These are phyloP conservation scores for Porodaedalea pini DNA, from an alignment of 1,284 basidiomycete species.

Conservation along the genomic window DNA sequence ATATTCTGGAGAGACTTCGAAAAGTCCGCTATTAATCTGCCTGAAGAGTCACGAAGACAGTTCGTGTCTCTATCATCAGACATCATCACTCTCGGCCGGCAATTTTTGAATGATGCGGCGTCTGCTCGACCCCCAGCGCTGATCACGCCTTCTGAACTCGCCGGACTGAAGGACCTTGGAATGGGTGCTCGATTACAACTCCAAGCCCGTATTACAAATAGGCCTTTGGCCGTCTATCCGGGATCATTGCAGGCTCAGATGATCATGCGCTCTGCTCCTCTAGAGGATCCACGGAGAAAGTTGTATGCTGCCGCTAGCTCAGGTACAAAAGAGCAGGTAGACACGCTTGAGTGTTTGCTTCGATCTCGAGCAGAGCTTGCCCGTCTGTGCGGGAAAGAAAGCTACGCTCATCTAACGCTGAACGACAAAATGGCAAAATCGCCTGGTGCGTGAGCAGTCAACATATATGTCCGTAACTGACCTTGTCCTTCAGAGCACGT, in stretches of 20 bases:
- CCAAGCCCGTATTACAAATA: slow-evolving; percentile 71
- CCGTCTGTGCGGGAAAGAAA: slow-evolving; percentile 74
- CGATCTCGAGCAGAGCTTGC: slow-evolving; percentile 76
- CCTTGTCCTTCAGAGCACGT: slow-evolving; percentile 66
- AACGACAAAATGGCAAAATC: slow-evolving; percentile 94
- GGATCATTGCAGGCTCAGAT: slow-evolving; percentile 88
- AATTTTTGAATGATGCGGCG: slow-evolving; percentile 72
- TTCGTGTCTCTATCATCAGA: slow-evolving; percentile 93
- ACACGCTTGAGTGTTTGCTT: slow-evolving; percentile 74
- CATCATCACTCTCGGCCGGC: slow-evolving; percentile 84
- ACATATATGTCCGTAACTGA: slow-evolving; percentile 11
- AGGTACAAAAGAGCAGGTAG: slow-evolving; percentile 66
- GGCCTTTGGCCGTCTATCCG: slow-evolving; percentile 72
- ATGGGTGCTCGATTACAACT: slow-evolving; percentile 66
- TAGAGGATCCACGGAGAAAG: slow-evolving; percentile 76
- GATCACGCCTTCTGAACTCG: slow-evolving; percentile 62
- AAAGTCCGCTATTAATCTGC: slow-evolving; percentile 92
- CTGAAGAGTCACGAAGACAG: slow-evolving; percentile 68
- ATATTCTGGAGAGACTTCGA: slow-evolving; percentile 98
- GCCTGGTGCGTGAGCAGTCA: slow-evolving; percentile 52
- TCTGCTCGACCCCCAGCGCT: slow-evolving; percentile 58
- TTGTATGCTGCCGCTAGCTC: slow-evolving; percentile 76
- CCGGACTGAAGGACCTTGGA: slow-evolving; percentile 65
- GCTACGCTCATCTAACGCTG: slow-evolving; percentile 81
- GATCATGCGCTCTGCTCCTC: slow-evolving; percentile 84